Evolutionary conservation across 495 filamentous ascomycete species (phyloP).

Genomic region (Aspergillus hancockii): DNA sequence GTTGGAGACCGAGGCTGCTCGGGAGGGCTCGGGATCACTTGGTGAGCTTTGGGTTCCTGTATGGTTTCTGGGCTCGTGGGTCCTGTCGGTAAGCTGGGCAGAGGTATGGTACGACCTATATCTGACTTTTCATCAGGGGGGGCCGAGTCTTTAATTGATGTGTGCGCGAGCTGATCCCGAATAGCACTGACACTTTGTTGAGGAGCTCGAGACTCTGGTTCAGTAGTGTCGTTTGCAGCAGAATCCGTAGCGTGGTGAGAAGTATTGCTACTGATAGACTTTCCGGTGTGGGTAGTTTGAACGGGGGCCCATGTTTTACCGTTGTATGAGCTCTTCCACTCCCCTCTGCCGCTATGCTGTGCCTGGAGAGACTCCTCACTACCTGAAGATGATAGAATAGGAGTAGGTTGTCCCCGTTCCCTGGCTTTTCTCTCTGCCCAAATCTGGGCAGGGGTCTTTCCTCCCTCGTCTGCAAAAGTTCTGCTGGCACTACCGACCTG

Average conservation of each 20-base stretch:
- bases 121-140: constrained; percentile 56
- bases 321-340: constrained; percentile 87
- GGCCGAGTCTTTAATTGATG: constrained; percentile 64
- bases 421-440: constrained; percentile 96
- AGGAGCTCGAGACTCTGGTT: constrained; percentile 50
- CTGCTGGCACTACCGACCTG: constrained; percentile 79
- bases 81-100: constrained; percentile 70
- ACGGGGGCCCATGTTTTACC: constrained; percentile 89
- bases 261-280: constrained; percentile 57
- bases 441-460: constrained; percentile 93
- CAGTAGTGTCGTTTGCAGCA: constrained; percentile 46
- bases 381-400: constrained; percentile 29
- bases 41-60: constrained; percentile 50
- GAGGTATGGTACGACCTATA: constrained; percentile 58
- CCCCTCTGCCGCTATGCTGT: constrained; percentile 68
- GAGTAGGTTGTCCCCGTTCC: constrained; percentile 60
- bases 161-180: constrained; percentile 74
- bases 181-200: constrained; percentile 66
- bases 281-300: constrained; percentile 67
- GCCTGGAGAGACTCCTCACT: constrained; percentile 51
- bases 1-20: constrained; percentile 60
- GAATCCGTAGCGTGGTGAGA: constrained; percentile 61
- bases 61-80: constrained; percentile 49
- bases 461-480: constrained; percentile 91
- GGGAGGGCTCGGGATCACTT: constrained; percentile 55